A percentile compares a stretch with the other conserved stretches of the same genome.
phyloP scores from a whole-genome alignment of 202 grass and related monocot genomes.

The Setaria italica region DNA sequence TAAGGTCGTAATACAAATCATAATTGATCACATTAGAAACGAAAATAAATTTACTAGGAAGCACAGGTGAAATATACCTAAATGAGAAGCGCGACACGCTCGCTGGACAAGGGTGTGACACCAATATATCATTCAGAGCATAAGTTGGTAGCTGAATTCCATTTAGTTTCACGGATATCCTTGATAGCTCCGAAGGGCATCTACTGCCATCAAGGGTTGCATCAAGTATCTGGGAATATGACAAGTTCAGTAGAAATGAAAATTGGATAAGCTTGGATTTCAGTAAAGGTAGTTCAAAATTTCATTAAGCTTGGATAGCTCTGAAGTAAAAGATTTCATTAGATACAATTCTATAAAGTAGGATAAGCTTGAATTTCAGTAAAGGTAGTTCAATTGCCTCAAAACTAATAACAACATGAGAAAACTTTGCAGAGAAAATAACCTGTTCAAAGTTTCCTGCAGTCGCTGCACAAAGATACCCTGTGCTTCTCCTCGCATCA shows the following conservation, averaged over 20 bases:
- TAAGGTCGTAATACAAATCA: slow-evolving; percentile 45
- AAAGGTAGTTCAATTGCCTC: not conserved
- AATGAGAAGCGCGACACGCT: slow-evolving; percentile 96
- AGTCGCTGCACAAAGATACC: slow-evolving; percentile 91
- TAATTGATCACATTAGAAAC: slow-evolving; percentile 2
- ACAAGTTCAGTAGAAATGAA: slow-evolving; percentile 28
- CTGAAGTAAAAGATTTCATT: too few species aligned
- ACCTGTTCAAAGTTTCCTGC: slow-evolving; percentile 83
- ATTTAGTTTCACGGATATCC: slow-evolving; percentile 80
- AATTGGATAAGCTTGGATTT: not conserved
- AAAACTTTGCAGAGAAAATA: slow-evolving; percentile 22
- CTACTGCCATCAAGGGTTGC: slow-evolving; percentile 68
- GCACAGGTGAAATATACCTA: slow-evolving; percentile 55
- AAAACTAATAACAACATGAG: slow-evolving; percentile 3
- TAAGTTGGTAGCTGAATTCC: slow-evolving; percentile 60
- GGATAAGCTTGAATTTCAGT: not conserved
- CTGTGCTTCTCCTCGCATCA: slow-evolving; percentile 94
- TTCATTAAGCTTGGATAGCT: not conserved
- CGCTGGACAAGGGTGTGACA: slow-evolving; percentile 90
- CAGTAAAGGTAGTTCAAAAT: not conserved
- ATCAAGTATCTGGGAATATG: slow-evolving; percentile 73
- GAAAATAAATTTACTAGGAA: slow-evolving; percentile 23
- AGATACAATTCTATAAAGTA: slow-evolving; percentile 4
- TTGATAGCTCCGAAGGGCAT: slow-evolving; percentile 63
- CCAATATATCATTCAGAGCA: slow-evolving; percentile 92